Evolutionary conservation across 2,329 filamentous ascomycete species (phyloP).

Genomic region (Aspergillus japonicus): DNA sequence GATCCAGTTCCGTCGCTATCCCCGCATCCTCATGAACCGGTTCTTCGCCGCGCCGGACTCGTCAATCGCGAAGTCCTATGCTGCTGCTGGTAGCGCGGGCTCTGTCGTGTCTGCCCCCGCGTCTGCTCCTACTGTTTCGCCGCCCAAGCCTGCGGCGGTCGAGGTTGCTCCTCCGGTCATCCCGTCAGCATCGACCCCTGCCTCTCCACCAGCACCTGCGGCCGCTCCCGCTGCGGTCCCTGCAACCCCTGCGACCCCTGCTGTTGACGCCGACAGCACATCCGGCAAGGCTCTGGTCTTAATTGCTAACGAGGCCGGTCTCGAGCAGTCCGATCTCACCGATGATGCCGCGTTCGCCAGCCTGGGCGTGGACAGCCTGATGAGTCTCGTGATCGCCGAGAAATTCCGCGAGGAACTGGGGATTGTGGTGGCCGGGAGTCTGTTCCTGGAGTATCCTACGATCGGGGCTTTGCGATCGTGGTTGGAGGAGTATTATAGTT

Average conservation of each 20-base stretch:
- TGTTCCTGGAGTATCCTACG: constrained; percentile 22
- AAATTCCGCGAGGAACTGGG: constrained; percentile 32
- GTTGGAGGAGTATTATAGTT: constrained; percentile 11
- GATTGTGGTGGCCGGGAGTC: constrained; percentile 24
- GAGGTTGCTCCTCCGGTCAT: background rate
- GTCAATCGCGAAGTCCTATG: background rate
- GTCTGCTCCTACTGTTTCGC: background rate
- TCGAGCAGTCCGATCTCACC: constrained; percentile 25
- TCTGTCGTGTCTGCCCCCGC: background rate
- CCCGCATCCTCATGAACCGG: constrained; percentile 20
- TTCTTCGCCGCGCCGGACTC: constrained; percentile 18
- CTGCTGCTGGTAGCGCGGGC: background rate
- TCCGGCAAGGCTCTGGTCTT: constrained; percentile 21
- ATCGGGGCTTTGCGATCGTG: constrained; percentile 16
- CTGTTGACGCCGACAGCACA: background rate
- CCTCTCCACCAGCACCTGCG: background rate
- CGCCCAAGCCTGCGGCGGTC: background rate
- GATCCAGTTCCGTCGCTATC: constrained; percentile 36
- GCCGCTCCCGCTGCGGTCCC: background rate
- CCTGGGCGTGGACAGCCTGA: constrained; percentile 36
- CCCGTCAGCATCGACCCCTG: background rate
- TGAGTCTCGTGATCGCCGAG: constrained; percentile 34
- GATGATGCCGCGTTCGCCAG: constrained; percentile 27
- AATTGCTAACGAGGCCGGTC: constrained; percentile 29
- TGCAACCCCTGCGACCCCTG: background rate